phyloP scores from a whole-genome alignment of 306 rosid genomes.

The Acacia acuminata region DNA sequence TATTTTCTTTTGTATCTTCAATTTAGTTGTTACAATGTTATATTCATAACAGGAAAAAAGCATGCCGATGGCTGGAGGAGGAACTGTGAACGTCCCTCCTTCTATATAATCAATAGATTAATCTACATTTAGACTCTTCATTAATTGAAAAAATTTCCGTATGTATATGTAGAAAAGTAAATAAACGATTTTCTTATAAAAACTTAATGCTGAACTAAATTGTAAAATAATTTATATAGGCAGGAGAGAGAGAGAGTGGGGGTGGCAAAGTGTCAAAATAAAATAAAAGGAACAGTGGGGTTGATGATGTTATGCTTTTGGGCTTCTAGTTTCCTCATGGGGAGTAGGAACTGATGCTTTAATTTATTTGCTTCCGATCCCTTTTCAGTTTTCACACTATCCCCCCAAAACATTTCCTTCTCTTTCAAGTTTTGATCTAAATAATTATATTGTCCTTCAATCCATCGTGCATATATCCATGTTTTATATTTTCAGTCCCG shows the following conservation, averaged over 20 bases:
- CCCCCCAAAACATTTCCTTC: background rate
- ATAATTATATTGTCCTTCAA: too few relatives aligned
- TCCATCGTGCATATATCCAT: too few relatives aligned
- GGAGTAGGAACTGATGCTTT: slow-evolving; percentile 46
- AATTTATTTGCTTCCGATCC: background rate
- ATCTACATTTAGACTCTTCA: background rate
- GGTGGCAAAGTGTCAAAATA: slow-evolving; percentile 25
- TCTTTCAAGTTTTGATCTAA: too few relatives aligned
- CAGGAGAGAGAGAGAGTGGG: background rate
- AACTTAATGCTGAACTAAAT: background rate
- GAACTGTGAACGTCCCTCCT: too few relatives aligned
- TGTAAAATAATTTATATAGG: background rate
- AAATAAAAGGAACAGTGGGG: background rate
- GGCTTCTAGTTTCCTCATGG: slow-evolving; percentile 60
- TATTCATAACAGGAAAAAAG: too few relatives aligned
- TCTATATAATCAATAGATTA: background rate
- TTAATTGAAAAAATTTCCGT: background rate
- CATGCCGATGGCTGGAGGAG: too few relatives aligned
- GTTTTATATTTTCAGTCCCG: background rate
- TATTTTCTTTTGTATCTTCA: too few relatives aligned
- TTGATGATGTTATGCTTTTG: slow-evolving; percentile 34
- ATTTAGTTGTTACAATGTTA: too few relatives aligned
- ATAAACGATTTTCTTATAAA: background rate
- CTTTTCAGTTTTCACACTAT: slow-evolving; percentile 41
- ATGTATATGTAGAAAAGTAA: background rate